Evolutionary conservation across 2,329 filamentous ascomycete species (phyloP), one percentile per base, ranked within the genome.

Genomic region (Ascomycota sp.): DNA sequence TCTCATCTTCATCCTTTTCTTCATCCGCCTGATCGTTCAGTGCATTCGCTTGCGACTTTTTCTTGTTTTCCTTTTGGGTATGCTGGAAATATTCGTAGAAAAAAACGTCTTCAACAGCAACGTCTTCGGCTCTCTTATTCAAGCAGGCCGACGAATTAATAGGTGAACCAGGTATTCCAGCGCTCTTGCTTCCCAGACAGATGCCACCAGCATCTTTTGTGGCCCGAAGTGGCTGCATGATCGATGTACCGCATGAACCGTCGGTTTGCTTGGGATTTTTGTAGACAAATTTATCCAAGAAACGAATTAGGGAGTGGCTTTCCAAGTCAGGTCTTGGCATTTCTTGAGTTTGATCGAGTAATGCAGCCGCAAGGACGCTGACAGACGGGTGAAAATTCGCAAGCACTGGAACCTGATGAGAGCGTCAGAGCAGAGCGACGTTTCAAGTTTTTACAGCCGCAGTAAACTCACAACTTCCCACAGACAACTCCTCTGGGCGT

Each of bases 221-320:
- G 12, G 56, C 57, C 22, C 57, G 52, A 17, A 94, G 69, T 24
- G 91, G 89, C 52, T 98, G 89, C 89, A 98, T 98, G 51, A 98
- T 92, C 19, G 83, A 94, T 20, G 69, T 65, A 29, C 91, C 91
- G 38, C 80, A 78, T 20, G 69, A 62, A 21, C 60, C 52, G 30
- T 69, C 62, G 11, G 65, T 66, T 4, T 72, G 60, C 61, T 93
- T 93, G 36, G 86, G 74, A 43, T 89, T 93, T 40, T 81, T 76
- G 63, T 95, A 98, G n/a, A 93, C 82, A 51, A 98, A 98, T 42
- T 91, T 85, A 55, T 98, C 89, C 33, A 98, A 63, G 63, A 98
- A 98, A 50, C 91, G 78, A 45, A 89, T 89, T 29, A 98, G 66
- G 2, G 81, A 89, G 50, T 95, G 86, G 33, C 82, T 75, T 11